Base-by-base conservation (phyloP, 2,329 filamentous ascomycete species). In the Anisogramma anomala region DNA sequence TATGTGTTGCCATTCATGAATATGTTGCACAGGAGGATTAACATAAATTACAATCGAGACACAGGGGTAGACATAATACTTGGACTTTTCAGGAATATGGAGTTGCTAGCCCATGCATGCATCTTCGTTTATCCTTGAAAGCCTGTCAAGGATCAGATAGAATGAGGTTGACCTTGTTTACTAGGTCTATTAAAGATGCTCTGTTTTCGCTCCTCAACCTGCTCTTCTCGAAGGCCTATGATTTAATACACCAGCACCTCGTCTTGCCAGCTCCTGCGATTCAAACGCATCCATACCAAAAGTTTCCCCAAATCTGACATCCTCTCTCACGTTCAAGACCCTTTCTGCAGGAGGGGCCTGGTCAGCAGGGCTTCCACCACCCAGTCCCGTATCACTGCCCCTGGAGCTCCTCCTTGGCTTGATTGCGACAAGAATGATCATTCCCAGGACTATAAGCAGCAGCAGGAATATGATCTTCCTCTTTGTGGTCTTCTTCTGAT, bases 381-480 rank as follows among this genome's bases (percentile, higher is more conserved):
- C 35, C 9, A 25, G 15, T 4, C 35, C 14, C 2, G 3, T 14
- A 10, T 26, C 26, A 37, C 35, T 36, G 9, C 14, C 10, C 7
- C 33, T n/a, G 22, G 19, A 26, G 8, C 20, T 26, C n/a, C 39
- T 53, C 46, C 63, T 87, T 1, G 84, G 84, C 62, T 94, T 94
- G 48, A 94, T 69, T 28, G 85, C 61, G 2, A 94, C 62, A 30
- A 94, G 58, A 52, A 94, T 94, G 54, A 98, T 82, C 65, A 94
- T 73, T 23, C 85, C 91, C 15, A 80, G 78, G 39, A 98, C 81
- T 17, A 96, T 63, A 19, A 98, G 66, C 6, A 94, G 62, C 15
- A 98, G 68, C n/a, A 98, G 67, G 30, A 98, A 69, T 42, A 98
- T 91, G 35, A 94, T 79, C 65, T 94, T 95, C 50, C 91, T 73